phyloP scores from a whole-genome alignment of 495 filamentous ascomycete species.

The Parathielavia appendiculata region DNA sequence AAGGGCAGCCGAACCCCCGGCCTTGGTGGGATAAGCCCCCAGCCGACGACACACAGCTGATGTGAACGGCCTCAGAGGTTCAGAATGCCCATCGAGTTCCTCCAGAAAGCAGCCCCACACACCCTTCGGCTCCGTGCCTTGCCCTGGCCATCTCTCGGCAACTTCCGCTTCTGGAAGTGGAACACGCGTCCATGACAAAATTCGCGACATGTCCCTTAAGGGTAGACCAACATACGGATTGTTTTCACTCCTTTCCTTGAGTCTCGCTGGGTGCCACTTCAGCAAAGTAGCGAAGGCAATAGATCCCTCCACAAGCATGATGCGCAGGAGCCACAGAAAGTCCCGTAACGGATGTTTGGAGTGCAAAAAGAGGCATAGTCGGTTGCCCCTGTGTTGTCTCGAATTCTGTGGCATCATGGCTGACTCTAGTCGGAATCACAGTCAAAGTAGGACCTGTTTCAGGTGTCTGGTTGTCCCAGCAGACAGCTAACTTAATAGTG shows the following conservation, averaged over 20 bases:
- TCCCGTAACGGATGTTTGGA: slow-evolving; percentile 54
- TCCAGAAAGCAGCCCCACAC: no score
- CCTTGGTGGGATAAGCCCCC: slow-evolving; percentile 24
- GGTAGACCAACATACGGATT: not conserved
- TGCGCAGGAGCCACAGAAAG: slow-evolving; percentile 48
- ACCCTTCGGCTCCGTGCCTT: not conserved
- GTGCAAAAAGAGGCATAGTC: slow-evolving; percentile 55
- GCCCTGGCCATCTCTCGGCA: not conserved
- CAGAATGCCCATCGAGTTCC: not conserved
- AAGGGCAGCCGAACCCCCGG: not conserved
- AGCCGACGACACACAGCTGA: slow-evolving; percentile 24
- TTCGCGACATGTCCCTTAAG: not conserved
- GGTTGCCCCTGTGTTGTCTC: slow-evolving; percentile 31
- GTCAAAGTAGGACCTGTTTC: slow-evolving; percentile 5
- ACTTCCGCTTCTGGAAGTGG: not conserved
- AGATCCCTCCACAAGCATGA: slow-evolving; percentile 16
- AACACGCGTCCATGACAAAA: not conserved
- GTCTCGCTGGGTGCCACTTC: not conserved
- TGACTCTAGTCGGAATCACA: not conserved
- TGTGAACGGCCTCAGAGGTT: not conserved
- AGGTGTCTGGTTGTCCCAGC: not conserved
- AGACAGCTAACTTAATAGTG: slow-evolving; percentile 20
- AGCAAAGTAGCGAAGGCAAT: not conserved
- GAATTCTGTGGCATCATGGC: not conserved
- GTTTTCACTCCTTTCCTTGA: not conserved